phyloP scores from a whole-genome alignment of 1,284 basidiomycete species.

The Phylloporus gajari region DNA sequence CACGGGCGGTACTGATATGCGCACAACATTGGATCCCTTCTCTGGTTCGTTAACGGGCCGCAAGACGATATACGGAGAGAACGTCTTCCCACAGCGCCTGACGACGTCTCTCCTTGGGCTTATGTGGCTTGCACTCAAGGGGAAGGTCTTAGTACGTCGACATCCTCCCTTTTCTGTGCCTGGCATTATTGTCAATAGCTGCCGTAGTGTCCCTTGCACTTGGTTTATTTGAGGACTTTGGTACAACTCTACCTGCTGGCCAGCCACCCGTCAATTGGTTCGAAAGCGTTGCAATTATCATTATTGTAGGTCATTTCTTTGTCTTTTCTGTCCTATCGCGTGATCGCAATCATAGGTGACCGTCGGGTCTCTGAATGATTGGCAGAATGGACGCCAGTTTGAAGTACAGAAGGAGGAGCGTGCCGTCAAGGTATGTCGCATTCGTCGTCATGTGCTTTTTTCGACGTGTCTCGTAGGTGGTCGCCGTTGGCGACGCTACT shows the following conservation, averaged over 20 bases:
- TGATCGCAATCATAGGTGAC: constrained; percentile 63
- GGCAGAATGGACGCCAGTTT: constrained; percentile 98
- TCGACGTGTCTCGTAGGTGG: constrained; percentile 61
- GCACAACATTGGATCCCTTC: constrained; percentile 49
- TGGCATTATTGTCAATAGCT: constrained; percentile 88
- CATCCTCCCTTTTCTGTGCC: neutral
- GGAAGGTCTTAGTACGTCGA: constrained; percentile 87
- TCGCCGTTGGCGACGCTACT: constrained; percentile 94
- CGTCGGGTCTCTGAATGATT: constrained; percentile 91
- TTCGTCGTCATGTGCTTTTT: neutral
- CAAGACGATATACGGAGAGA: constrained; percentile 82
- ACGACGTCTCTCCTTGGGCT: constrained; percentile 85
- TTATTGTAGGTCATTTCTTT: constrained; percentile 69
- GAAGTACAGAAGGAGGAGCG: constrained; percentile 87
- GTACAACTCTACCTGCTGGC: constrained; percentile 66
- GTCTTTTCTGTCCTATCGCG: constrained; percentile 5
- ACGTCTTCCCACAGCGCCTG: constrained; percentile 81
- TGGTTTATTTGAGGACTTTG: constrained; percentile 94
- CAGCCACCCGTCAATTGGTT: constrained; percentile 94
- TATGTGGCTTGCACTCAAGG: constrained; percentile 96
- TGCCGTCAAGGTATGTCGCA: constrained; percentile 75
- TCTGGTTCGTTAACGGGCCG: constrained; percentile 72
- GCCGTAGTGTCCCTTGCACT: constrained; percentile 94
- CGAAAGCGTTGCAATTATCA: constrained; percentile 96
- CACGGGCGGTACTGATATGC: constrained; percentile 46